Evolutionary conservation across 768 basidiomycete species (phyloP).

Genomic region (Panaeolus cyanescens): DNA sequence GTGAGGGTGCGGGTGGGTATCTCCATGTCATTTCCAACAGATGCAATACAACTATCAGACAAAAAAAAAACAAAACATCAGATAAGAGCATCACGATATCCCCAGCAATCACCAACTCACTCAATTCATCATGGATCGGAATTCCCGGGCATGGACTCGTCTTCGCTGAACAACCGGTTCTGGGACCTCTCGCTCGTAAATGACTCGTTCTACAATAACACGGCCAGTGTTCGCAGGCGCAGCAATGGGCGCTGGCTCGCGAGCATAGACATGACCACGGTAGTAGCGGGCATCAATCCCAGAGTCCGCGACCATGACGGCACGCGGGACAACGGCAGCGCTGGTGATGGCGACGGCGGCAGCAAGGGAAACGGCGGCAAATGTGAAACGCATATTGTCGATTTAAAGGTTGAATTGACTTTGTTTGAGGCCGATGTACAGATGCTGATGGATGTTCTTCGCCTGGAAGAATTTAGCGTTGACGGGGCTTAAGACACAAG

Average conservation of each 20-base stretch:
- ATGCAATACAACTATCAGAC: background rate
- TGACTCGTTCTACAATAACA: background rate
- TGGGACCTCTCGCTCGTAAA: background rate
- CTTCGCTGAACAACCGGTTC: constrained; percentile 1
- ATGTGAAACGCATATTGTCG: constrained; percentile 30
- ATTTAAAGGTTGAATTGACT: background rate
- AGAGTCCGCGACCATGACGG: constrained; percentile 18
- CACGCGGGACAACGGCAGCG: constrained; percentile 28
- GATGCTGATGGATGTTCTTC: constrained; percentile 19
- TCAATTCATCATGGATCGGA: background rate
- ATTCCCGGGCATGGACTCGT: background rate
- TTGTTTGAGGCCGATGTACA: background rate
- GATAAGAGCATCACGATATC: background rate
- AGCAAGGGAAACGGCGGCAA: constrained; percentile 19
- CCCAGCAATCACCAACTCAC: background rate
- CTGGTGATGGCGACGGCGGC: constrained; percentile 22
- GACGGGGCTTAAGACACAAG: constrained; percentile 29
- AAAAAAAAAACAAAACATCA: background rate
- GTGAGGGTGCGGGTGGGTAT: background rate
- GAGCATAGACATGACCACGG: constrained; percentile 18
- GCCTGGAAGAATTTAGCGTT: constrained; percentile 24
- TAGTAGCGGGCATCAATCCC: constrained; percentile 23
- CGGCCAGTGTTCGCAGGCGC: background rate
- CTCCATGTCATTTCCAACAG: constrained; percentile 1
- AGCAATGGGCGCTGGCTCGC: constrained; percentile 4